Percentiles rank a stretch among this genome's conserved stretches.
Conservation (phyloP, 306 rosid genomes). For the Cotoneaster glaucophyllus region DNA sequence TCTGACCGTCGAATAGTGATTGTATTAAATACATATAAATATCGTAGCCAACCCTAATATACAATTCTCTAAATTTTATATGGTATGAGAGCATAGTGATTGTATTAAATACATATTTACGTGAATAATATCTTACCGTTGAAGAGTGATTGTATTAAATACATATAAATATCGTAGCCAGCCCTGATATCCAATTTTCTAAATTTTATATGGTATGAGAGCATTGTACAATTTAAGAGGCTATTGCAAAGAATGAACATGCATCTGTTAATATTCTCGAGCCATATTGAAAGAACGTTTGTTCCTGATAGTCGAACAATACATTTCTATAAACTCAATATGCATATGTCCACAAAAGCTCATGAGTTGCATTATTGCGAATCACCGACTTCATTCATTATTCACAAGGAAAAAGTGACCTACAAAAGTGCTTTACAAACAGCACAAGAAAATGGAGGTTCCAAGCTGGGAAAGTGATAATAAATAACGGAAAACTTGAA, state of each 20-base stretch:
- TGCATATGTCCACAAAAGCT: not conserved
- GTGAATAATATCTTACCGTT: too few species aligned
- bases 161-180: too few species aligned
- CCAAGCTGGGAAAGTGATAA: slow-evolving; percentile 4
- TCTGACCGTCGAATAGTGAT: too few species aligned
- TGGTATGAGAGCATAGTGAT: too few species aligned
- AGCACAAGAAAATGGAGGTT: slow-evolving; percentile 6
- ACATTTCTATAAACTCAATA: not conserved
- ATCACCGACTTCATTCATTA: slow-evolving; percentile 9
- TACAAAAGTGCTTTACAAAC: slow-evolving; percentile 20
- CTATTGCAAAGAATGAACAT: not conserved
- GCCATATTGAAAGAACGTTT: not conserved
- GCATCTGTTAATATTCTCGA: not conserved
- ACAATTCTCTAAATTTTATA: too few species aligned
- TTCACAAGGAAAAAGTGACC: slow-evolving; percentile 15
- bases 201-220: too few species aligned
- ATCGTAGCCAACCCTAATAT: too few species aligned
- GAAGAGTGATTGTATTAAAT: too few species aligned
- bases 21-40: too few species aligned
- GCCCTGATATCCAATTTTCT: too few species aligned
- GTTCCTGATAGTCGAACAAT: not conserved
- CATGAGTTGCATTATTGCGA: not conserved
- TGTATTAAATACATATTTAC: too few species aligned
- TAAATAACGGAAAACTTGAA: not conserved
- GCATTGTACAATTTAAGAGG: too few species aligned